A percentile compares a stretch with the other conserved stretches of the same genome.
Evolutionary conservation across 2,329 filamentous ascomycete genomes (phyloP).

Genomic region (Cordyceps cicadae): DNA sequence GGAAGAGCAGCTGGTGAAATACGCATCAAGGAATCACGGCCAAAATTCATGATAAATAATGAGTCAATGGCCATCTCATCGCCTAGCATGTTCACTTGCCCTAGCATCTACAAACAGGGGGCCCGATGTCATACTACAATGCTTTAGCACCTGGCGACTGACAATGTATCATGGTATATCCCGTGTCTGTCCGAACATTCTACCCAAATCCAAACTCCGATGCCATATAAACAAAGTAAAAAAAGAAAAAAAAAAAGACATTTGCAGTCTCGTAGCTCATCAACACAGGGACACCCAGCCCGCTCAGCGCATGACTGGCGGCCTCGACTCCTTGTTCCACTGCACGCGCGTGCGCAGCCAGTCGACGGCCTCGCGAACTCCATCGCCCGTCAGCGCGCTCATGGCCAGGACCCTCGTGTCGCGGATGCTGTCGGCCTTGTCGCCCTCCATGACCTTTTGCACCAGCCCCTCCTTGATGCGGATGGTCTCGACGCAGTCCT

Average conservation of each 20-base stretch:
- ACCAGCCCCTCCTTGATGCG: conserved; percentile 95
- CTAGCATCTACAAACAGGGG: no score
- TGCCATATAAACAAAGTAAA: neutral
- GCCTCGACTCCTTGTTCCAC: conserved; percentile 92
- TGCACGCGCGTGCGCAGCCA: conserved; percentile 88
- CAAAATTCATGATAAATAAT: no score
- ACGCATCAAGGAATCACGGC: no score
- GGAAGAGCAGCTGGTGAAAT: no score
- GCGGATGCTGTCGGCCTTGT: conserved; percentile 75
- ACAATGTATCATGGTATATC: neutral
- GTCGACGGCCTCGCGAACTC: conserved; percentile 91
- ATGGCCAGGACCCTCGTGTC: conserved; percentile 88
- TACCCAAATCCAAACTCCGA: conserved; percentile 1
- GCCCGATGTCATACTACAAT: no score
- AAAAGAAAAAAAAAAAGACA: conserved; percentile 1
- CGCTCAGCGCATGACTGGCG: conserved; percentile 78
- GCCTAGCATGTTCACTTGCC: neutral
- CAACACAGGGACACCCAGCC: neutral
- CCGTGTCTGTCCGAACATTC: neutral
- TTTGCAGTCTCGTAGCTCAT: conserved; percentile 11
- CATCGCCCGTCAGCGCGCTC: conserved; percentile 79
- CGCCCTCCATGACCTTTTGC: conserved; percentile 89
- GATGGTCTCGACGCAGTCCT: conserved; percentile 96
- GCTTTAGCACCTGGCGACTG: neutral
- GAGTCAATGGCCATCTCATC: no score